Base-by-base conservation (phyloP, 192 early-diverging fungal species). In the Linnemannia zychae region DNA sequence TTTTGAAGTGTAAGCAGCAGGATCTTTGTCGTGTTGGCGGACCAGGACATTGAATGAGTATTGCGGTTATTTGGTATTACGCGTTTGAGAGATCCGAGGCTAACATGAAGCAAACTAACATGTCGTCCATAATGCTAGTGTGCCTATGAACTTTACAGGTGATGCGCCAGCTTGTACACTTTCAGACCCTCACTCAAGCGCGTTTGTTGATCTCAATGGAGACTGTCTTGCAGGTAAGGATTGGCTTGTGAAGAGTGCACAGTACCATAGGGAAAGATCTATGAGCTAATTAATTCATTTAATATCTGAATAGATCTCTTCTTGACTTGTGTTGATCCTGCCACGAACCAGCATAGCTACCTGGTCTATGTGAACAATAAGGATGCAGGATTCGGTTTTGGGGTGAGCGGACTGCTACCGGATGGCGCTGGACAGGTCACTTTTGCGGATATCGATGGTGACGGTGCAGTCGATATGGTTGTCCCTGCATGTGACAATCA, bases 391-490 rank as follows among this genome's bases (percentile, higher is more conserved):
- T 97, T 94, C 79, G 79, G 82, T 44, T 93, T 95, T 74, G 90
- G 89, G n/a, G 84, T 88, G 67, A 82, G 86, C 9, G 90, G 93
- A 6, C 77, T 88, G 37, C 84, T 98, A 48, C 96, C 96, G 12
- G 72, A 83, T 0, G 89, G 89, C 13, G 86, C 92, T 47, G 98
- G 97, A 4, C 94, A 91, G 37, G 90, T 99, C 40, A 91, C 95
- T 4, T 98, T 99, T 90, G 96, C 95, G 28, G 98, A 99, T 76
- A 95, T 99, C 76, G 96, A 97, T 89, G 96, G 93, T n/a, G 96
- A 97, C 88, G 97, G 97, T 34, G 93, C 96, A 18, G 87, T 97
- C 38, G 97, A 98, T 82, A 90, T 97, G 76, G 89, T 98, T 5
- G 94, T 97, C 44, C 91, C 94, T 13, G 90, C 94, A 0, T 93